Evolutionary conservation across 106 monocot genomes (phyloP).

Genomic region (Gastrodia elata): DNA sequence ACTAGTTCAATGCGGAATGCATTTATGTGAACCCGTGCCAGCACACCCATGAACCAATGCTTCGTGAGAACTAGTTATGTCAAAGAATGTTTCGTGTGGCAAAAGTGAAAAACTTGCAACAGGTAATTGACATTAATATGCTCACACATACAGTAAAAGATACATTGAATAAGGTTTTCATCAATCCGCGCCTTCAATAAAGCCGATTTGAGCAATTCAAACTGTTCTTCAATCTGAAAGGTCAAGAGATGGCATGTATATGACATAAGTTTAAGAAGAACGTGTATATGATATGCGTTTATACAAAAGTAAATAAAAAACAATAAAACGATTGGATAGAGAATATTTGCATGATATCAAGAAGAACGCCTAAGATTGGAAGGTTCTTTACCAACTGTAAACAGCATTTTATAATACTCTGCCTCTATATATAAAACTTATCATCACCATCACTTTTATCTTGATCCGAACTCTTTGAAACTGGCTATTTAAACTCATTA

Average conservation of each 20-base stretch:
- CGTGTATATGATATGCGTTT: neutral
- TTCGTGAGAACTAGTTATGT: slow-evolving; percentile 69
- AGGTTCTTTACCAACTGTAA: neutral
- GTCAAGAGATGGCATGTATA: neutral
- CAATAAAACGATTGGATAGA: neutral
- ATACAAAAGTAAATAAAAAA: neutral
- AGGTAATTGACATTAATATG: neutral
- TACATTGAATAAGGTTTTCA: slow-evolving; percentile 54
- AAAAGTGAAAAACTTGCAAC: neutral
- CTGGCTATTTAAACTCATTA: no score
- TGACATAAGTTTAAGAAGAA: neutral
- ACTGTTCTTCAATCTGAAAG: slow-evolving; percentile 76
- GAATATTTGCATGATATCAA: neutral
- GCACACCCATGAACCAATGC: slow-evolving; percentile 65
- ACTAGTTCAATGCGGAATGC: slow-evolving; percentile 75
- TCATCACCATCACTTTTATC: no score
- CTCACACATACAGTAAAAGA: slow-evolving; percentile 33
- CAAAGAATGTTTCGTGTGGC: slow-evolving; percentile 26
- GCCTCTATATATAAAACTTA: no score
- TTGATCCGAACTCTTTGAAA: no score
- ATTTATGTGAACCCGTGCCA: slow-evolving; percentile 86
- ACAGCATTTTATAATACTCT: no score
- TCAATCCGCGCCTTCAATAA: slow-evolving; percentile 42
- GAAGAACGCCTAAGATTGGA: neutral
- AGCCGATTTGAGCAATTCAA: slow-evolving; percentile 41